phyloP scores from a whole-genome alignment of 179 eudicot species.

The Pouteria campechiana region DNA sequence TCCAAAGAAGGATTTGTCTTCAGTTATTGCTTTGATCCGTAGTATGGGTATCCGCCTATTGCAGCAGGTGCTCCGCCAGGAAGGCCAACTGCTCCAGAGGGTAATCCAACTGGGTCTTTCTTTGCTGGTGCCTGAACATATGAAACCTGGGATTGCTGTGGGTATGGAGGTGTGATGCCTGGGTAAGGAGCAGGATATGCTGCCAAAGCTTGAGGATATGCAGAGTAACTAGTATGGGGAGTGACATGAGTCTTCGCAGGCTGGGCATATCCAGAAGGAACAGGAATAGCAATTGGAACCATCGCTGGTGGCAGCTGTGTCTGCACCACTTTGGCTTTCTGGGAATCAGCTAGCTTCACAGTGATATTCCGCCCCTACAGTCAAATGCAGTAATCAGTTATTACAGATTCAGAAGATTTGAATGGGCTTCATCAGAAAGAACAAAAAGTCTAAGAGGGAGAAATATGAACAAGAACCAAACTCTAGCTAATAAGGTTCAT shows the following conservation, averaged over 20 bases:
- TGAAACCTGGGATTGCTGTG: constrained; percentile 21
- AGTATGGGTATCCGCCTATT: constrained; percentile 29
- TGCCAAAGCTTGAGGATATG: constrained; percentile 25
- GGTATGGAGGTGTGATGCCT: constrained; percentile 26
- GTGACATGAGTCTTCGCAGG: constrained; percentile 12
- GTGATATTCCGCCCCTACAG: constrained; percentile 44
- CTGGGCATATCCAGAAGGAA: constrained; percentile 22
- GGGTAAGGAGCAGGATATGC: constrained; percentile 32
- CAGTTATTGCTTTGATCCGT: constrained; percentile 24
- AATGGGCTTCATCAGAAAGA: neutral
- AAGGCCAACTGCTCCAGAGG: too few relatives aligned
- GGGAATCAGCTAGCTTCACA: constrained; percentile 47
- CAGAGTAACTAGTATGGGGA: constrained; percentile 20
- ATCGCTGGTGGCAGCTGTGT: constrained; percentile 21
- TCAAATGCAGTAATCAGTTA: neutral
- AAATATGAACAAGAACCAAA: neutral
- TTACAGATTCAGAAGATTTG: too few relatives aligned
- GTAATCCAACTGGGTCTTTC: constrained; percentile 19
- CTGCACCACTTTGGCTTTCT: constrained; percentile 18
- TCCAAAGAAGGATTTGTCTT: too few relatives aligned
- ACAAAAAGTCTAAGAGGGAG: neutral
- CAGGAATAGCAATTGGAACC: constrained; percentile 23
- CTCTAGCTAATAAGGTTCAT: neutral
- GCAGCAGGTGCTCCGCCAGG: constrained; percentile 18
- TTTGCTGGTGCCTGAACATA: constrained; percentile 17